Evolutionary conservation across 495 filamentous ascomycete species (phyloP).

Genomic region (Penicillium ucsense): DNA sequence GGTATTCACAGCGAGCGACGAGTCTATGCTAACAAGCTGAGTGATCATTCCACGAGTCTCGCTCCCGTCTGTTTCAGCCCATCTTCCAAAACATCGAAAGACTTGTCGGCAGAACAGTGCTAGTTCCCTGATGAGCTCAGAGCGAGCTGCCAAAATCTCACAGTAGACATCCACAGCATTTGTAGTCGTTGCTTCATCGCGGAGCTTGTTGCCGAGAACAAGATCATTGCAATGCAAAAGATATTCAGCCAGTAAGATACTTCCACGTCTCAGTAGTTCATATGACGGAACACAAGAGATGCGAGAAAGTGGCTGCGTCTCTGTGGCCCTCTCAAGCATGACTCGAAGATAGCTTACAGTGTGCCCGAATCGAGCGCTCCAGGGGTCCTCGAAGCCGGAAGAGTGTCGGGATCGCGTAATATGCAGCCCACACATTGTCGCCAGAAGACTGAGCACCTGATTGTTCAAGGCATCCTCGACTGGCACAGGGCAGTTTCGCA

Average conservation of each 20-base stretch:
- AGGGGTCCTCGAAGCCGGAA: slow-evolving; percentile 3
- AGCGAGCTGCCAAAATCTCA: slow-evolving; percentile 15
- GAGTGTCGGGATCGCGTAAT: slow-evolving; percentile 25
- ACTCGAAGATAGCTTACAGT: slow-evolving; percentile 19
- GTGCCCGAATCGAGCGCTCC: slow-evolving; percentile 18
- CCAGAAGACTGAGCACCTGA: slow-evolving; percentile 31
- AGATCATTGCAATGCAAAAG: slow-evolving; percentile 26
- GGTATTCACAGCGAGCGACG: slow-evolving; percentile 13
- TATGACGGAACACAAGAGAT: slow-evolving; percentile 10
- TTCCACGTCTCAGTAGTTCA: slow-evolving; percentile 28
- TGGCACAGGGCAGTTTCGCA: slow-evolving; percentile 25
- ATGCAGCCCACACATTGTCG: slow-evolving; percentile 35
- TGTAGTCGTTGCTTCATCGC: slow-evolving; percentile 1
- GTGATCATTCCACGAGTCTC: slow-evolving; percentile 23
- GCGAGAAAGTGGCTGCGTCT: not conserved
- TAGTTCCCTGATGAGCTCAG: slow-evolving; percentile 29
- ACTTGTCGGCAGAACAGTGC: slow-evolving; percentile 27
- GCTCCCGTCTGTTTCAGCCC: slow-evolving; percentile 2
- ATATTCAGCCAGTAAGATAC: slow-evolving; percentile 25
- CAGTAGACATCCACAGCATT: slow-evolving; percentile 10
- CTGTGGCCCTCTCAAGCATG: slow-evolving; percentile 19
- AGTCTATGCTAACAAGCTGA: slow-evolving; percentile 16
- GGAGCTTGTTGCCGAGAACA: slow-evolving; percentile 1
- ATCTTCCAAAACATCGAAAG: slow-evolving; percentile 27
- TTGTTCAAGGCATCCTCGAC: slow-evolving; percentile 37